These are phyloP conservation scores for Typha latifolia DNA, from an alignment of 176 grass and related monocot genomes.

Conservation along the genomic window DNA sequence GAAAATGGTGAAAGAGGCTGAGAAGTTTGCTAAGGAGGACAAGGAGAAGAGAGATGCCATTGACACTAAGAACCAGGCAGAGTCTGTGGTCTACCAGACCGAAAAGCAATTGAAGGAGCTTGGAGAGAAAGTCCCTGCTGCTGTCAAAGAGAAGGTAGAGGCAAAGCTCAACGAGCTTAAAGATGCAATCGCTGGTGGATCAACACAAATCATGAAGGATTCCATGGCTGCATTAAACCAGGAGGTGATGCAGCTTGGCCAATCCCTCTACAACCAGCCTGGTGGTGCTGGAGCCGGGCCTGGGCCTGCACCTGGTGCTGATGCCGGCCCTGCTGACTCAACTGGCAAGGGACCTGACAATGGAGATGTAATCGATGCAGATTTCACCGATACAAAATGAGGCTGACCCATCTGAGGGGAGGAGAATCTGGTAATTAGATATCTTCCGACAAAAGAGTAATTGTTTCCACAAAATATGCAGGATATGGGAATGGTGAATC, in stretches of 20 bases:
- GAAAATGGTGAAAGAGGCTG: constrained; percentile 88
- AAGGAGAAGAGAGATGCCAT: constrained; percentile 98
- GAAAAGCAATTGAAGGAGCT: constrained; percentile 98
- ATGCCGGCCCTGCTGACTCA: constrained; percentile 23
- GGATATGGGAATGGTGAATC: no score
- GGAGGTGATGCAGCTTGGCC: constrained; percentile 95
- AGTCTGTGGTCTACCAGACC: constrained; percentile 86
- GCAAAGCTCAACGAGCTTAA: constrained; percentile 80
- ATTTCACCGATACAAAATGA: constrained; percentile 63
- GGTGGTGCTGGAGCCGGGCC: constrained; percentile 35
- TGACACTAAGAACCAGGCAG: constrained; percentile 95
- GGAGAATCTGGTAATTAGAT: no score
- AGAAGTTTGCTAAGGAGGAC: constrained; percentile 91
- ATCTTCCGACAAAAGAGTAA: no score
- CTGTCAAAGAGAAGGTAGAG: constrained; percentile 83
- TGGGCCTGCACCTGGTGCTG: constrained; percentile 32
- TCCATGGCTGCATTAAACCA: constrained; percentile 87
- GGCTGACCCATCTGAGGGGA: no score
- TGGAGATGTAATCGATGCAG: constrained; percentile 56
- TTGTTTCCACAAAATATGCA: no score
- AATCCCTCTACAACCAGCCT: constrained; percentile 83
- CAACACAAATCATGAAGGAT: constrained; percentile 73
- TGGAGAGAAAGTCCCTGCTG: constrained; percentile 72
- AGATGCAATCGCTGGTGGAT: constrained; percentile 63
- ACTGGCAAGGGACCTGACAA: constrained; percentile 30